Evolutionary conservation across 306 rosid species (phyloP).

Genomic region (Vigna trinervia): DNA sequence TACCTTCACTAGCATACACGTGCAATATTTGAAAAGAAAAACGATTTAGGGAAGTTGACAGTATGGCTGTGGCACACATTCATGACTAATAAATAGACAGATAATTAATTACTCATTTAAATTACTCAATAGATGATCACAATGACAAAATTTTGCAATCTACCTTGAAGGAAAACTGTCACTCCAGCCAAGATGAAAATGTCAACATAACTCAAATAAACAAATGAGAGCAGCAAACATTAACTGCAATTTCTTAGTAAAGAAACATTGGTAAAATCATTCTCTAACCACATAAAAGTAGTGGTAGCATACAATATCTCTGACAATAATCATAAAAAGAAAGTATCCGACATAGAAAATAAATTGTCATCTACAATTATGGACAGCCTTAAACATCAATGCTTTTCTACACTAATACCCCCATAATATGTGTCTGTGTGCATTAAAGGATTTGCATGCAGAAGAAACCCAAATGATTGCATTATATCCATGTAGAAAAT

Average conservation of each 20-base stretch:
- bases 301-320: background rate
- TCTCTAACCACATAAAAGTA: background rate
- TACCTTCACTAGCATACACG: background rate
- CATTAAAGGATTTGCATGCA: background rate
- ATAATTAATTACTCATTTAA: background rate
- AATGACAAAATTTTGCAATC: background rate
- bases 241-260: background rate
- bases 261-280: background rate
- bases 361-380: background rate
- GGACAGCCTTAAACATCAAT: background rate
- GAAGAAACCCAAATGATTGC: background rate
- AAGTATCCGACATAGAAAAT: background rate
- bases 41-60: background rate
- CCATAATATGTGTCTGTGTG: background rate
- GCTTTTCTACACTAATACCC: background rate
- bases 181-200: background rate
- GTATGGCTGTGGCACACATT: background rate
- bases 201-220: background rate
- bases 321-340: background rate
- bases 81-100: background rate
- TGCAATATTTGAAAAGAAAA: no score
- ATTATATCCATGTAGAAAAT: background rate
- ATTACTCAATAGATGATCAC: background rate
- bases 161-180: background rate
- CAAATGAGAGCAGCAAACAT: background rate